A percentile compares a stretch with the other conserved stretches of the same genome.
These are phyloP conservation scores for Baffinella frigidus DNA, from an alignment of 208 protist species.

Conservation along the genomic window DNA sequence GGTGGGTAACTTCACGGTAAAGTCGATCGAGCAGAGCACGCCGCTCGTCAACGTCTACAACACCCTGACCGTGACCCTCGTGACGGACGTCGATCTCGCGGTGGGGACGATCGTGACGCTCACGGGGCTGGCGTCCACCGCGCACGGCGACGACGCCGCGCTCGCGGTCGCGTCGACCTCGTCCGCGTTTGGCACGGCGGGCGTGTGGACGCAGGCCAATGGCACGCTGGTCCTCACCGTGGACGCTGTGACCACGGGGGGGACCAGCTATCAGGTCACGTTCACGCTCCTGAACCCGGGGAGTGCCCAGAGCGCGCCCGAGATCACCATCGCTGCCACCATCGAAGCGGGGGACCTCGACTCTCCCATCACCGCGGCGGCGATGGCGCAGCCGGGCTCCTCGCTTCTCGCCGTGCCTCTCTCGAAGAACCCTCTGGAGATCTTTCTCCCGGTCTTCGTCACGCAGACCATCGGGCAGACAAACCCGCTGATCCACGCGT, in stretches of 20 bases:
- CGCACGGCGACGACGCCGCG: background rate
- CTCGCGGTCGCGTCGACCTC: background rate
- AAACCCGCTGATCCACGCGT: too few species aligned
- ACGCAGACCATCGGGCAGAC: background rate
- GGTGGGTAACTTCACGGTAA: too few species aligned
- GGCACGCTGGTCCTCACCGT: background rate
- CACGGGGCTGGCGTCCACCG: background rate
- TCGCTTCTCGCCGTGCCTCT: too few species aligned
- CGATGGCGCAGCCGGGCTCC: too few species aligned
- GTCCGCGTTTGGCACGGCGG: background rate
- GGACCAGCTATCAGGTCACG: background rate
- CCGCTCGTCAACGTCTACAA: background rate
- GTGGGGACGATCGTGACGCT: constrained; percentile 31
- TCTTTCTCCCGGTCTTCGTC: constrained; percentile 4
- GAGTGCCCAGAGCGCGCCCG: background rate
- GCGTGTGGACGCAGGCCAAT: background rate
- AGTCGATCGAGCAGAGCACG: constrained; percentile 15
- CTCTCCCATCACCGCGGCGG: too few species aligned
- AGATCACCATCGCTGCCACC: background rate
- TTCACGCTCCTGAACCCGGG: background rate
- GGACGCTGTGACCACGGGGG: background rate
- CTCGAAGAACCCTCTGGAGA: too few species aligned
- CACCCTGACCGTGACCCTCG: constrained; percentile 4
- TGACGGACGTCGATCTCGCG: background rate
- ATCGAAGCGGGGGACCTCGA: too few species aligned